phyloP scores from a whole-genome alignment of 352 stramenopile species.

The Hyaloperonospora arabidopsidis region DNA sequence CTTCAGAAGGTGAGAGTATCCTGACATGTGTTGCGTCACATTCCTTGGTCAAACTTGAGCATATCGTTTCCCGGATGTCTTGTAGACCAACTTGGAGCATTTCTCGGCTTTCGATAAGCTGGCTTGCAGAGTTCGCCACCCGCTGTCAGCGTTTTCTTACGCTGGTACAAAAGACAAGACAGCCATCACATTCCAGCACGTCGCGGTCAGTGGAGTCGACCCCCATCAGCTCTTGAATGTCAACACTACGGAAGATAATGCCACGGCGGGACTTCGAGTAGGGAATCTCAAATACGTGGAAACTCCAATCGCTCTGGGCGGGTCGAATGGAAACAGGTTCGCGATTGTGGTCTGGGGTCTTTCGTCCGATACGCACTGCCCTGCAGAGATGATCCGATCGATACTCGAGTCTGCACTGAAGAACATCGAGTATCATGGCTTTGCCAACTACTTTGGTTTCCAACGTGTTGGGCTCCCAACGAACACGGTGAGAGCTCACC shows the following conservation, averaged over 20 bases:
- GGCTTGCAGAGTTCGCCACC: constrained; percentile 30
- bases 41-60: background rate
- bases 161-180: constrained; percentile 74
- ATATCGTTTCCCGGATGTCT: background rate
- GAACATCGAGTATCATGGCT: constrained; percentile 32
- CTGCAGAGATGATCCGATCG: constrained; percentile 7
- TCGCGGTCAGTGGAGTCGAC: constrained; percentile 41
- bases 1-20: constrained; percentile 49
- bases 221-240: constrained; percentile 38
- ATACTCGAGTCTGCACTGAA: constrained; percentile 23
- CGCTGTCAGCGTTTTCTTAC: constrained; percentile 51
- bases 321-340: constrained; percentile 57
- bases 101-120: constrained; percentile 64
- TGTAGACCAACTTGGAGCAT: constrained; percentile 63
- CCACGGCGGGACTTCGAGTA: constrained; percentile 24
- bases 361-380: constrained; percentile 10
- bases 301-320: constrained; percentile 44
- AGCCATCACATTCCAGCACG: constrained; percentile 59
- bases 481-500: constrained; percentile 41
- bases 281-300: constrained; percentile 48
- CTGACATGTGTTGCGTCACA: background rate
- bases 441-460: constrained; percentile 81
- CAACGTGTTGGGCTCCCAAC: constrained; percentile 56
- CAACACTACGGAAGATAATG: constrained; percentile 26
- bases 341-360: constrained; percentile 43